Base-by-base conservation (phyloP, 1,139 yeast species). In the Eremothecium coryli region DNA sequence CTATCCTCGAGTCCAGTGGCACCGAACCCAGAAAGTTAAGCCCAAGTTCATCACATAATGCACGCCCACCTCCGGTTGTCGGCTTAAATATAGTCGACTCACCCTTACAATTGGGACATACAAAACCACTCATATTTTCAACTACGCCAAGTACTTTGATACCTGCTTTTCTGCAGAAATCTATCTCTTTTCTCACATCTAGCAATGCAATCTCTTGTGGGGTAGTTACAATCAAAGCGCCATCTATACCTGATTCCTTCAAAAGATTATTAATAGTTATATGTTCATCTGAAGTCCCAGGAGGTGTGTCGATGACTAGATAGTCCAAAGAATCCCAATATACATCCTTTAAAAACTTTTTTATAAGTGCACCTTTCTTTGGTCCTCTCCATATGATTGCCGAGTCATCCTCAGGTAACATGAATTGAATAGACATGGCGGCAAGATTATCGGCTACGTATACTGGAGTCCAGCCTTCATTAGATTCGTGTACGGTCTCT, bases 231-330 rank as follows among this genome's bases (percentile, higher is more conserved):
- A 93, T 72, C 21, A 93, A 66, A 0, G 98, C 98, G 0, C 99
- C 99, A 55, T 90, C 97, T 2, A 90, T 78, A 0, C 96, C 95
- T 5, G 80, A 78, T 30, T 85, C 95, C 50, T 84, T 81, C 71
- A 93, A 66, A 52, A 82, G 88, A 31, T 82, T 77, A 27, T 90
- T 84, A 17, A 90, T 88, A 6, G 94, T 77, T 31, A 93, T 67
- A 58, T 93, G 99, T 56, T 93, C 99, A 57, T 93, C 99, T 0
- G 95, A 81, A 0, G 99, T 90, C 0, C 99, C 98, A 0, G 99
- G 99, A 0, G 98, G 99, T 0, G 99, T 93, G 51, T 93, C 99
- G 4, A 93, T 82, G 11, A 93, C 71, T 48, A 93, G 65, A 52
- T 84, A 90, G 59, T 93, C 97, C 38, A 93, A 64, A 15, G 44